A percentile compares a stretch with the other conserved stretches of the same genome.
phyloP scores from a whole-genome alignment of 2,329 filamentous ascomycete species.

The Pyricularia grisea region DNA sequence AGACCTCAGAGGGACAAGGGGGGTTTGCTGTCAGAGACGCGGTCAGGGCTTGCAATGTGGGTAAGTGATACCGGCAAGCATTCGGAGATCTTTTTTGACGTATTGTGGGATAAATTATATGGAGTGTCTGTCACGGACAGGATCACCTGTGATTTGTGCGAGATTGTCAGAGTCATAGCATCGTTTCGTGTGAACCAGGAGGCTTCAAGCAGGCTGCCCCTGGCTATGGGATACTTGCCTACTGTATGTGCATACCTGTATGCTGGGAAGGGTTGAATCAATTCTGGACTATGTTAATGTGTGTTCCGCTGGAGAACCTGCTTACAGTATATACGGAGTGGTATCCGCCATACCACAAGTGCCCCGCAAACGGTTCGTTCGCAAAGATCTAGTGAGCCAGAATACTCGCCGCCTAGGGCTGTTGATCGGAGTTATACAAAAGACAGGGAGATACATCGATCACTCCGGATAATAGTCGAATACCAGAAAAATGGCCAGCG shows the following conservation, averaged over 20 bases:
- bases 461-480: background rate
- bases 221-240: background rate
- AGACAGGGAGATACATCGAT: background rate
- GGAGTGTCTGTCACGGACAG: background rate
- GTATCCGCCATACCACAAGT: background rate
- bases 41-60: background rate
- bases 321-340: too few relatives aligned
- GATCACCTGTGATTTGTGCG: background rate
- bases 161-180: background rate
- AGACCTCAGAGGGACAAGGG: background rate
- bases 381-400: background rate
- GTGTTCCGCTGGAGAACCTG: background rate
- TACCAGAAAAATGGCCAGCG: background rate
- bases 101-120: background rate
- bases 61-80: background rate
- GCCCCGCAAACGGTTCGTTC: background rate
- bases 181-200: background rate
- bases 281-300: background rate
- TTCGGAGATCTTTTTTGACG: constrained; percentile 1
- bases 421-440: background rate
- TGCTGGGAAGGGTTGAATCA: background rate
- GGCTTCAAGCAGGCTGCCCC: background rate
- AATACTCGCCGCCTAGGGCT: background rate
- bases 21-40: background rate
- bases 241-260: background rate